A percentile compares a stretch with the other conserved stretches of the same genome.
These are phyloP conservation scores for Calocera cornea DNA, from an alignment of 768 basidiomycete genomes.

Conservation along the genomic window DNA sequence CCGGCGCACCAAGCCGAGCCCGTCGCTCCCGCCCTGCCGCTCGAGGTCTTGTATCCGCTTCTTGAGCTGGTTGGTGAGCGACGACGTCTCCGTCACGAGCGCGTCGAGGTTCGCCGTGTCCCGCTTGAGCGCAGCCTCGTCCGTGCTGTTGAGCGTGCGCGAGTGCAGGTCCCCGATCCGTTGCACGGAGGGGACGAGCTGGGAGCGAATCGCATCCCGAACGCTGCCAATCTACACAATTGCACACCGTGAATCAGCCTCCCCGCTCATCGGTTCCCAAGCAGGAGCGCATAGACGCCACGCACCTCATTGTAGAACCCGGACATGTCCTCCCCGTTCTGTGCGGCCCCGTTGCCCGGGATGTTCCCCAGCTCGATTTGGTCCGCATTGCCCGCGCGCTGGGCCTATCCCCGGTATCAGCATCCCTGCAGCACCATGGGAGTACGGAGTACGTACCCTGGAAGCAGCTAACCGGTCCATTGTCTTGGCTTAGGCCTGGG, in stretches of 20 bases:
- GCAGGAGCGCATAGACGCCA: background rate
- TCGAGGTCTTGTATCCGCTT: conserved; percentile 46
- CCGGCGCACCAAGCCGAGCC: conserved; percentile 49
- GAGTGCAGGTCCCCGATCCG: conserved; percentile 57
- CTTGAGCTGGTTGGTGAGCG: conserved; percentile 43
- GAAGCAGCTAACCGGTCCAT: conserved; percentile 3
- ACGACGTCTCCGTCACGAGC: conserved; percentile 45
- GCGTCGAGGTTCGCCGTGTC: conserved; percentile 46
- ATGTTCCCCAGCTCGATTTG: background rate
- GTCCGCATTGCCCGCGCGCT: background rate
- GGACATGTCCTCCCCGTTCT: conserved; percentile 13
- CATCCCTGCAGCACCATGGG: background rate
- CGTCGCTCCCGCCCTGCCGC: conserved; percentile 50
- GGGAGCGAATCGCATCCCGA: conserved; percentile 3
- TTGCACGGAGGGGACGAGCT: background rate
- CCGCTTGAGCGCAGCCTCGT: conserved; percentile 49
- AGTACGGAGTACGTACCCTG: background rate
- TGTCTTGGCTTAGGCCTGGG: background rate
- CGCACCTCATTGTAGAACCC: conserved; percentile 15
- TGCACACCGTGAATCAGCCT: background rate
- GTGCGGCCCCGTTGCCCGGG: background rate
- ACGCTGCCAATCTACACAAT: background rate
- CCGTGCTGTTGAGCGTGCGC: conserved; percentile 60
- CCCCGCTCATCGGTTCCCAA: too few species aligned
- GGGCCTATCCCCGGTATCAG: background rate